A percentile compares a stretch with the other conserved stretches of the same genome.
These are phyloP conservation scores for Bidens hawaiensis DNA, from an alignment of 140 eudicot species.

Conservation along the genomic window DNA sequence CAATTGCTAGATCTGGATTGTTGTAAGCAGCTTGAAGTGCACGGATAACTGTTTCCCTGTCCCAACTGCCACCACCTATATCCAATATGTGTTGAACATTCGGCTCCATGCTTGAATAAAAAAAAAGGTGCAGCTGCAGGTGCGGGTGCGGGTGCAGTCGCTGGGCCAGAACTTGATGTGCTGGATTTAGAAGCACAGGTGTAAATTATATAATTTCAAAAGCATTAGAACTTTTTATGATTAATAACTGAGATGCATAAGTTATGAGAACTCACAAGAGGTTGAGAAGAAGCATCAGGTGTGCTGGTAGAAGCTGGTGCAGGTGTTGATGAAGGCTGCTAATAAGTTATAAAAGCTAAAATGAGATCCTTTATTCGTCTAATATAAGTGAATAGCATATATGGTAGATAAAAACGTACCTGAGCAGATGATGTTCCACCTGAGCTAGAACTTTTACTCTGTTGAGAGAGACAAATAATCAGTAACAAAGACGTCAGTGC, in stretches of 20 bases:
- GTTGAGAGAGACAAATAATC: conserved; percentile 9
- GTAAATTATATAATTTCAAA: not conserved
- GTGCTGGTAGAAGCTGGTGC: conserved; percentile 40
- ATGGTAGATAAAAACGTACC: conserved; percentile 39
- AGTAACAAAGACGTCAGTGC: not conserved
- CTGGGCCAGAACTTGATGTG: conserved; percentile 46
- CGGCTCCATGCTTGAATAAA: conserved; percentile 53
- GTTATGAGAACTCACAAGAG: conserved; percentile 39
- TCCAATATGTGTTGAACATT: conserved; percentile 82
- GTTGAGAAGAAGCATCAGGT: conserved; percentile 40
- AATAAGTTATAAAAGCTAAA: conserved; percentile 3
- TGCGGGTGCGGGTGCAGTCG: conserved; percentile 27
- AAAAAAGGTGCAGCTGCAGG: conserved; percentile 67
- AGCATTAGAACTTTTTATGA: not conserved
- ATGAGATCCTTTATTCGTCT: conserved; percentile 13
- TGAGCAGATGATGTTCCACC: conserved; percentile 71
- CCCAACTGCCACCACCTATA: conserved; percentile 98
- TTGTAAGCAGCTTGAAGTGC: conserved; percentile 98
- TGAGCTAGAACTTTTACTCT: conserved; percentile 62
- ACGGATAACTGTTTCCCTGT: conserved; percentile 84
- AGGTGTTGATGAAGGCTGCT: conserved; percentile 50
- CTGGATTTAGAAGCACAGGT: conserved; percentile 27
- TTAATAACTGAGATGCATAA: not conserved
- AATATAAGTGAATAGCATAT: not conserved
- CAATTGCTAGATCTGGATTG: conserved; percentile 96